A percentile compares a stretch with the other conserved stretches of the same genome.
These are phyloP conservation scores for Phialemoniopsis sp. DNA, from an alignment of 2,329 filamentous ascomycete genomes.

Conservation along the genomic window DNA sequence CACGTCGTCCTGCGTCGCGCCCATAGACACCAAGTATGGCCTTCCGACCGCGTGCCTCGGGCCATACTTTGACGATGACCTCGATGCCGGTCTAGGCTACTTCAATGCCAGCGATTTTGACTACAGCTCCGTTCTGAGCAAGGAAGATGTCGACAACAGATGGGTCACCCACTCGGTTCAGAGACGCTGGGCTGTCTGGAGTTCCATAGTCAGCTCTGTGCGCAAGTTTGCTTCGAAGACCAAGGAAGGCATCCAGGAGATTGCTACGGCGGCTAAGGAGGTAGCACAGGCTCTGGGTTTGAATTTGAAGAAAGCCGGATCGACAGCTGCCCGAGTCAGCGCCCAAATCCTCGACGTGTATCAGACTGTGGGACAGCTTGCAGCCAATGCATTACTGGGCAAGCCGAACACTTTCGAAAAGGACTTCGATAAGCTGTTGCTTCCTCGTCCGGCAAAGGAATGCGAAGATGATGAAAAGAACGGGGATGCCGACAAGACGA, in stretches of 20 bases:
- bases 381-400: neutral
- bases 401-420: neutral
- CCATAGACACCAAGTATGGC: conserved; percentile 14
- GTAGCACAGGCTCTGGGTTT: too few species aligned
- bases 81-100: conserved; percentile 19
- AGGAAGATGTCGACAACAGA: too few species aligned
- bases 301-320: neutral
- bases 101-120: conserved; percentile 4
- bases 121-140: too few species aligned
- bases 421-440: neutral
- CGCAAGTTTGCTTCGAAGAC: neutral
- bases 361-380: neutral
- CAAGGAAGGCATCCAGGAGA: neutral
- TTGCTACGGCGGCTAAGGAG: too few species aligned
- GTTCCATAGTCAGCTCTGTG: too few species aligned
- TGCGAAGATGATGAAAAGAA: neutral
- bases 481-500: conserved; percentile 7
- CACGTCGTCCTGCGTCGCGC: conserved; percentile 6
- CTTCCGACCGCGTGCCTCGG: conserved; percentile 19
- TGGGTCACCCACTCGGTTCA: too few species aligned
- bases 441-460: neutral
- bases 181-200: too few species aligned
- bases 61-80: conserved; percentile 18
- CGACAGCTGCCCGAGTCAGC: neutral
- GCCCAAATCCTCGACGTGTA: neutral